phyloP scores from a whole-genome alignment of 2,329 filamentous ascomycete genomes.

The Microdochium trichocladiopsis region DNA sequence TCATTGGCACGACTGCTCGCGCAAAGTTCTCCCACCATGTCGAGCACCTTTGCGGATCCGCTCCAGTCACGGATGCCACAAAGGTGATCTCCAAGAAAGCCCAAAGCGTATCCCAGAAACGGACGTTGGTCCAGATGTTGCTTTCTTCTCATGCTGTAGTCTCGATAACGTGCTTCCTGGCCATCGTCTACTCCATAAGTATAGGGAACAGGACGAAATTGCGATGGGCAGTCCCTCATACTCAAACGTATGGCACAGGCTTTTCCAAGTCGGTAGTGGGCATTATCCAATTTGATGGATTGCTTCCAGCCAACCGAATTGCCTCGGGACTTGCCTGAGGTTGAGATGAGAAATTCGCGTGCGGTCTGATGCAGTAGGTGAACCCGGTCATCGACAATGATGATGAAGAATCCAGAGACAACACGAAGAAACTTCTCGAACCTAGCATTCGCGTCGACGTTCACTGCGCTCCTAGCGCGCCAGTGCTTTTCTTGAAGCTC shows the following conservation, averaged over 20 bases:
- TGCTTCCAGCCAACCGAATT: neutral
- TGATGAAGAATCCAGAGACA: slow-evolving; percentile 27
- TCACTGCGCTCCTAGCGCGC: slow-evolving; percentile 7
- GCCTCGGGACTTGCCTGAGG: neutral
- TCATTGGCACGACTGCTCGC: no score
- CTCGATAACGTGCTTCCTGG: no score
- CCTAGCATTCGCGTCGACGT: slow-evolving; percentile 1
- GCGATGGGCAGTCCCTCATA: neutral
- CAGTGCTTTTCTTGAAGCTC: slow-evolving; percentile 6
- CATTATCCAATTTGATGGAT: neutral
- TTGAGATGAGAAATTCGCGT: slow-evolving; percentile 21
- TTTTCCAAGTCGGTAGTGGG: neutral
- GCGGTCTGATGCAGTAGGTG: slow-evolving; percentile 32
- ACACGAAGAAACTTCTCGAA: slow-evolving; percentile 14
- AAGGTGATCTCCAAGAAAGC: no score
- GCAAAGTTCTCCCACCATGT: no score
- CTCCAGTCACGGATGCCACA: no score
- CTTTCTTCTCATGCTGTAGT: no score
- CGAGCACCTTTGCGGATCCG: no score
- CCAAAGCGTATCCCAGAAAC: no score
- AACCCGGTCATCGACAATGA: slow-evolving; percentile 19
- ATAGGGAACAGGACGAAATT: no score
- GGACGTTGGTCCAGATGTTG: no score
- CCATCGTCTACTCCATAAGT: no score
- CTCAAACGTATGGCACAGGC: neutral